Evolutionary conservation across 306 rosid species (phyloP).

Genomic region (apple (Malus domestica)): ASM211411v1 NC_041791.1:33720501-33721000

Average conservation of each 20-base stretch:
- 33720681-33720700: neutral
- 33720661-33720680: neutral
- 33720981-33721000: slow-evolving; percentile 44
- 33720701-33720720: neutral
- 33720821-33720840: neutral
- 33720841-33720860: neutral
- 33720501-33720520: slow-evolving; percentile 82
- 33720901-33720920: neutral
- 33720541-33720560: slow-evolving; percentile 50
- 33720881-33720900: neutral
- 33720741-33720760: neutral
- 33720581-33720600: neutral
- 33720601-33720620: neutral
- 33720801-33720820: neutral
- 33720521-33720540: slow-evolving; percentile 84
- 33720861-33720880: neutral
- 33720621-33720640: neutral
- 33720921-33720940: slow-evolving; percentile 55
- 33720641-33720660: neutral
- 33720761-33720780: neutral
- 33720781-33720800: neutral
- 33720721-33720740: neutral
- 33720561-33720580: neutral
- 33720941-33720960: slow-evolving; percentile 66
- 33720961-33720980: slow-evolving; percentile 69